Evolutionary conservation across 495 filamentous ascomycete genomes (phyloP).

Genomic region (Lasiosphaeriaceae sp.): DNA sequence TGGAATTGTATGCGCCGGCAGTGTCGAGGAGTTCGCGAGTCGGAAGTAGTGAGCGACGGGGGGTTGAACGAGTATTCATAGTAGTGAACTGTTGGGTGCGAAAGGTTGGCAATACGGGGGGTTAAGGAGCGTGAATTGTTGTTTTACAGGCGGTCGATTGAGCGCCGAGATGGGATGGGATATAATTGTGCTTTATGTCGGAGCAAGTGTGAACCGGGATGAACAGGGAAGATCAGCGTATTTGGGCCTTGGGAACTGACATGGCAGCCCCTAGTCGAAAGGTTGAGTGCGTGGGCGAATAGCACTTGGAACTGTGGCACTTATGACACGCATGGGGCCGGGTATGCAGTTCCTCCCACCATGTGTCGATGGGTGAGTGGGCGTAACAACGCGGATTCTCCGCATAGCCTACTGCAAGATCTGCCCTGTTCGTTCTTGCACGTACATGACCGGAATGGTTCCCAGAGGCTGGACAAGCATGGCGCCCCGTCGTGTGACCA

Average conservation of each 20-base stretch:
- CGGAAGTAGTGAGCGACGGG: not conserved
- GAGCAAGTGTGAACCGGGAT: not conserved
- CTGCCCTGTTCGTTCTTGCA: constrained; percentile 14
- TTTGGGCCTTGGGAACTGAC: not conserved
- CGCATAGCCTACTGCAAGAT: constrained; percentile 19
- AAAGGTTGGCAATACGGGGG: not conserved
- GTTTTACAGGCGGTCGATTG: not conserved
- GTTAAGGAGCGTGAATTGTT: not conserved
- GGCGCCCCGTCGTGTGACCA: constrained; percentile 27
- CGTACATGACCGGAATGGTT: constrained; percentile 12
- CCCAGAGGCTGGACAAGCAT: constrained; percentile 14
- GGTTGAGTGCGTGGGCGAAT: constrained; percentile 4
- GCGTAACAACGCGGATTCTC: constrained; percentile 12
- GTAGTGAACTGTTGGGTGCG: not conserved
- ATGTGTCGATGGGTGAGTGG: constrained; percentile 24
- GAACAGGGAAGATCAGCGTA: constrained; percentile 6
- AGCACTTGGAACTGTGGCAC: constrained; percentile 5
- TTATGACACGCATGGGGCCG: constrained; percentile 23
- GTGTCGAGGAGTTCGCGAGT: not conserved
- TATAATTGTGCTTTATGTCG: not conserved
- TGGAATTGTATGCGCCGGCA: not conserved
- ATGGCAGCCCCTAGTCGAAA: not conserved
- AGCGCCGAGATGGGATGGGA: not conserved
- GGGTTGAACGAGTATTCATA: not conserved
- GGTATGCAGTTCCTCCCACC: constrained; percentile 4